Base-by-base conservation (phyloP, 2,329 filamentous ascomycete genomes). In the Alternaria sp. region DNA sequence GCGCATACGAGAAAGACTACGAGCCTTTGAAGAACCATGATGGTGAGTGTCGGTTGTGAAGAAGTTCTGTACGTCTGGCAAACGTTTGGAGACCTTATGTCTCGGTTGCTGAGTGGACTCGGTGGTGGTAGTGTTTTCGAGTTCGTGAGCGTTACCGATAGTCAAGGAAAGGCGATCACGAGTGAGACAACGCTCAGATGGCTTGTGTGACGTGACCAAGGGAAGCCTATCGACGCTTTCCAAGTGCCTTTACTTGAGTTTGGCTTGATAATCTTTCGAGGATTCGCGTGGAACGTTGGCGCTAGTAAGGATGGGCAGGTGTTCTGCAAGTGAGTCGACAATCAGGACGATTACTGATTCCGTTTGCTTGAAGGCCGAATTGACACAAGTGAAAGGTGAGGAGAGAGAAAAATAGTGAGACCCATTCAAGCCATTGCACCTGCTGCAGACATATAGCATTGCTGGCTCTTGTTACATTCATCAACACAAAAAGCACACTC, bases 401-500 rank as follows among this genome's bases (percentile, higher is more conserved):
- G 11, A 7, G 8, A 6, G 25, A 5, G 14, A 36, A 38, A 14
- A 18, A 16, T 8, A 54, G n/a, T 11, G 8, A n/a, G 27, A 10
- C 0, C 10, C 9, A 11, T 48, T 25, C 53, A 38, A 16, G 14
- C 14, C 14, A 54, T 32, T 22, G 28, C 34, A 32, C 36, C 49
- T 53, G 18, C 18, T 25, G 12, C 34, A 7, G 25, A 52, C 55
- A 59, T 60, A 57, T 48, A 63, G 53, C 36, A 58, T 56, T 34
- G 27, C 60, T 36, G 46, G 2, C 45, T 34, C 30, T 8, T 5
- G 46, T 34, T 36, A 18, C 32, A 36, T 36, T 62, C 51, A 62
- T 50, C 36, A 54, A 40, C 57, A 59, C 55, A 45, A 46, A 60
- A 45, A 49, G 65, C 65, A 67, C 65, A 62, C 53, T 64, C 65